Conservation (phyloP, 441 rosid genomes). For the Biscutella laevigata region DNA sequence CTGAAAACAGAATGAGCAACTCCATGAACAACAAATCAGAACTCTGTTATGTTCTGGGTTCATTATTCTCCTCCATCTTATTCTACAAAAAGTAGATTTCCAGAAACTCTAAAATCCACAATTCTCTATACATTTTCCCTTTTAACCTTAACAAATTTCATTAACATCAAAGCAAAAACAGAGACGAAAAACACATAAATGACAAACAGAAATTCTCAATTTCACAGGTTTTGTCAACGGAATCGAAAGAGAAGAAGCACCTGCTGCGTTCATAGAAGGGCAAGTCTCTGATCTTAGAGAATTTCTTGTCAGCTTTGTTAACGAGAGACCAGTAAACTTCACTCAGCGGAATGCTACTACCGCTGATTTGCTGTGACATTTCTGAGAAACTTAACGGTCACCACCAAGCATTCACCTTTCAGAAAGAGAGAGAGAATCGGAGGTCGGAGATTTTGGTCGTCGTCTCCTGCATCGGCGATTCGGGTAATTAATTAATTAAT, state of each 20-base stretch:
- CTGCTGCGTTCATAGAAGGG: constrained; percentile 92
- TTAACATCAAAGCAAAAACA: no score
- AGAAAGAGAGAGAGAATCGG: not conserved
- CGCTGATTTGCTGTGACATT: constrained; percentile 45
- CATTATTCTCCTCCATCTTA: not conserved
- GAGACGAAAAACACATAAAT: no score
- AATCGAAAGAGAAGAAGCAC: constrained; percentile 24
- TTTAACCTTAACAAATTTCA: not conserved
- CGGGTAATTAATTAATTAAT: not conserved
- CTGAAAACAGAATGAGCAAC: constrained; percentile 26
- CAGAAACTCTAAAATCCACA: constrained; percentile 4
- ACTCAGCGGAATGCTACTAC: constrained; percentile 52
- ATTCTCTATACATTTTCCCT: not conserved
- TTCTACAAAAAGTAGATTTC: not conserved
- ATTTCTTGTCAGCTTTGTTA: constrained; percentile 89
- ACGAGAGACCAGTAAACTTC: constrained; percentile 93
- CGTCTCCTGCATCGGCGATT: constrained; percentile 15
- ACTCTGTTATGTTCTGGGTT: not conserved
- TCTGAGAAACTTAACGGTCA: constrained; percentile 9
- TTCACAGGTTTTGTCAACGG: no score
- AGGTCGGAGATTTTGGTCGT: constrained; percentile 19
- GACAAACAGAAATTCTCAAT: not conserved
- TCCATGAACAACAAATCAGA: not conserved
- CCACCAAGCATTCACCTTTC: constrained; percentile 1
- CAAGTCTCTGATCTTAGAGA: constrained; percentile 93